Evolutionary conservation across 176 grass and related monocot genomes (phyloP), one percentile per base, ranked within the genome.

Genomic region (Hordeum marinum): DNA sequence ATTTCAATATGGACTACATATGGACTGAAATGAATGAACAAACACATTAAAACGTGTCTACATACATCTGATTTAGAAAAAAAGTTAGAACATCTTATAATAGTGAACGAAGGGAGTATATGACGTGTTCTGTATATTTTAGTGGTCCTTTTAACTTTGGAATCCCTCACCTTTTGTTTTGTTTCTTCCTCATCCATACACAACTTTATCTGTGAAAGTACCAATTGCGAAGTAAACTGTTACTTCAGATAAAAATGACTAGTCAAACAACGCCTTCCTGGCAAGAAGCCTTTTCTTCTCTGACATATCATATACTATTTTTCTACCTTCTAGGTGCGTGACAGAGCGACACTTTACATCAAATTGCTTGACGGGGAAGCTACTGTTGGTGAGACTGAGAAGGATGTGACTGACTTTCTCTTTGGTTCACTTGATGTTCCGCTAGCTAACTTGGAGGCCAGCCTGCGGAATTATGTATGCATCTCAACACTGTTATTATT

Each of bases 391-490:
- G 94, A 94, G 59, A 91, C 86, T 26, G 90, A 94, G 65, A 92
- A 90, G 91, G 96, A 99, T 77, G 90, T 85, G 24, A 92, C 88
- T 29, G 94, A 96, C 18, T 96, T 99, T 63, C 93, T 99, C 52
- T 99, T 99, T 77, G 91, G 96, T 68, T 92, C 96, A 75, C 90
- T 99, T 87, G 96, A 99, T 78, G 87, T 96, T 78, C 96, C 96
- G 69, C 86, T 99, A 69, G 89, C 84, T 88, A 99, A 99, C 71
- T 82, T 99, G 84, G 96, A 99, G 90, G 85, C 91, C 14, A 96
- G 90, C 77, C 84, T 96, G 82, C 82, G 75, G 60, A 99, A 91
- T 68, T 94, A 99, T 88, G 96, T 99, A 94, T 39, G 76, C 79
- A 55, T 75, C 12, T 75, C n/a, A 78, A 11, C 83, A 64, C 61